phyloP scores from a whole-genome alignment of 2,329 filamentous ascomycete genomes.

The Gaeumannomyces tritici region DNA sequence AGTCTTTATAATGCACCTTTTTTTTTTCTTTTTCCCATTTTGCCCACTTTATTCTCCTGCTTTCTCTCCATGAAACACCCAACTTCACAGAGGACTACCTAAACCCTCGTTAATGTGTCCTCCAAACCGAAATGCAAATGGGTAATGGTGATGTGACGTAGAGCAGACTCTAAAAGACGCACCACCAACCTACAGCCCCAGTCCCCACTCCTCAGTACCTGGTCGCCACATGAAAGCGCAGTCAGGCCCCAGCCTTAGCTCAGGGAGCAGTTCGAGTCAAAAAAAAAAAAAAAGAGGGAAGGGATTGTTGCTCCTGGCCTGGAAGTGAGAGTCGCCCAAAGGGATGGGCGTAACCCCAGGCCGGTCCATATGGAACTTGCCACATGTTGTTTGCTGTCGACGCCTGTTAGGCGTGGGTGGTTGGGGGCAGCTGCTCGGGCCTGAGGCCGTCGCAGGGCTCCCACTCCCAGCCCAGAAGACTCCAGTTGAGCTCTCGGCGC shows the following conservation, averaged over 20 bases:
- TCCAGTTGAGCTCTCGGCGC: conserved; percentile 78
- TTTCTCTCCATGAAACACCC: conserved; percentile 6
- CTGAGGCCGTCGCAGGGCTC: conserved; percentile 33
- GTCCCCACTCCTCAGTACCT: too few species aligned
- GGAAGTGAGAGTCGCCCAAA: too few species aligned
- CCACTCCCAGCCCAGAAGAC: conserved; percentile 73
- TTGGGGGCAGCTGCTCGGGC: conserved; percentile 31
- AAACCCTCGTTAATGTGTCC: conserved; percentile 32
- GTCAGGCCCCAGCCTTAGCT: too few species aligned
- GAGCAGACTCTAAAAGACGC: too few species aligned
- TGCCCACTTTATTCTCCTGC: background rate
- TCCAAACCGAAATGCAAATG: conserved; percentile 16
- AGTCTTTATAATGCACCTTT: too few species aligned
- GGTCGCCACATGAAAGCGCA: too few species aligned
- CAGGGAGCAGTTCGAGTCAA: too few species aligned
- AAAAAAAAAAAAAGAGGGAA: too few species aligned
- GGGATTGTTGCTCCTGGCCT: too few species aligned
- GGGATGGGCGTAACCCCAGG: conserved; percentile 19
- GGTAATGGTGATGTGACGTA: too few species aligned
- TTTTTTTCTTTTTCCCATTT: background rate
- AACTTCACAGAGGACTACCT: conserved; percentile 35
- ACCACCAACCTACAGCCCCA: too few species aligned
- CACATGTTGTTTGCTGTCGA: too few species aligned
- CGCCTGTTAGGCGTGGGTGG: conserved; percentile 33
- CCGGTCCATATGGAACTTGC: conserved; percentile 13